Evolutionary conservation across 2,329 filamentous ascomycete species (phyloP).

Genomic region (Talaromyces sp.): DNA sequence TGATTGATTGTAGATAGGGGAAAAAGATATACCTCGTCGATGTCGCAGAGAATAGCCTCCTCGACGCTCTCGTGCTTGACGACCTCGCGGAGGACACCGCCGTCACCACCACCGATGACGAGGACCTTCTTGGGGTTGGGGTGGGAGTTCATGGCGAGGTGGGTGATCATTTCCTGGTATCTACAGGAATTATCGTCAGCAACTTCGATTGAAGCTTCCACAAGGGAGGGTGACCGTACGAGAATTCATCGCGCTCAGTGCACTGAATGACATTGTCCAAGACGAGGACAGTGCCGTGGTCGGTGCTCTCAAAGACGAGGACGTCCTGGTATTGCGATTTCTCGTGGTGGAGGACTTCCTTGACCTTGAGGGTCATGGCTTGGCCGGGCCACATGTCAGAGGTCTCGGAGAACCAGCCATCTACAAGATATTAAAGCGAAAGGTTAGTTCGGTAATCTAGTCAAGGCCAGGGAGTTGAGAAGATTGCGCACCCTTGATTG

Average conservation of each 20-base stretch:
- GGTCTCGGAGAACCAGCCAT: slow-evolving; percentile 99
- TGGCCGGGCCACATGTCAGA: slow-evolving; percentile 99
- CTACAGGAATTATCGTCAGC: slow-evolving; percentile 29
- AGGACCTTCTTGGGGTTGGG: slow-evolving; percentile 97
- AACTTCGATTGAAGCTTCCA: not conserved
- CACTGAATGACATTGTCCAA: slow-evolving; percentile 99
- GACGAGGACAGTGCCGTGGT: slow-evolving; percentile 93
- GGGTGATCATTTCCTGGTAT: slow-evolving; percentile 99
- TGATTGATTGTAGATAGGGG: not conserved
- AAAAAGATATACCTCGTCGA: slow-evolving; percentile 68
- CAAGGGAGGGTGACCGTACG: slow-evolving; percentile 47
- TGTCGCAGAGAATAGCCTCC: slow-evolving; percentile 95
- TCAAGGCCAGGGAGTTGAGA: not conserved
- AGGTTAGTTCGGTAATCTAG: not conserved
- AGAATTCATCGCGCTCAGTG: slow-evolving; percentile 98
- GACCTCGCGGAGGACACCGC: slow-evolving; percentile 94
- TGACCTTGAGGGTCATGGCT: slow-evolving; percentile 97
- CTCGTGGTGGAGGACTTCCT: slow-evolving; percentile 97
- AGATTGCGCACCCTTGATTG: slow-evolving; percentile 65
- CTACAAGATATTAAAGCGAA: slow-evolving; percentile 46
- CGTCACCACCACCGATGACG: slow-evolving; percentile 96
- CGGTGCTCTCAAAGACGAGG: slow-evolving; percentile 95
- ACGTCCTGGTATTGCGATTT: slow-evolving; percentile 99
- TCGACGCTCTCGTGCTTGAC: slow-evolving; percentile 98
- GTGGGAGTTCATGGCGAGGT: slow-evolving; percentile 97